Conservation (phyloP, 306 rosid genomes). For the Prunus fruticosa region DNA sequence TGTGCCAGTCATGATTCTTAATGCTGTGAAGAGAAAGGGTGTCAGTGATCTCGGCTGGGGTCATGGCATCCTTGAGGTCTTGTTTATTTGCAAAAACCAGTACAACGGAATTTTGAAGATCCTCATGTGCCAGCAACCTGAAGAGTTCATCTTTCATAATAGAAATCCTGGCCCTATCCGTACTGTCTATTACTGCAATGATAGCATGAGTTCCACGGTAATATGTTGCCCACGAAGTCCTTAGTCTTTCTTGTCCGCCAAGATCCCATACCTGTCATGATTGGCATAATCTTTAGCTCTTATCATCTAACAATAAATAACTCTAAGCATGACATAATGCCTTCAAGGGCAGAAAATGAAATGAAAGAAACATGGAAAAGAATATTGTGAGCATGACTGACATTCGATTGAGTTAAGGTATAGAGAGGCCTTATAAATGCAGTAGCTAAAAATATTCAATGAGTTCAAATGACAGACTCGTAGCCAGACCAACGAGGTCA, state of each 20-base stretch:
- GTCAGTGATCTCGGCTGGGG: constrained; percentile 96
- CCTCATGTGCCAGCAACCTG: constrained; percentile 89
- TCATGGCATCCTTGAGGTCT: constrained; percentile 98
- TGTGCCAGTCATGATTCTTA: constrained; percentile 99
- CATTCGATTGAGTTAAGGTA: not conserved
- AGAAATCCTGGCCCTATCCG: constrained; percentile 85
- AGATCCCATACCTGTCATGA: constrained; percentile 91
- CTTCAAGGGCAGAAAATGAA: not conserved
- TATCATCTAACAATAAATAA: not conserved
- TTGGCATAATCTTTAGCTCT: constrained; percentile 7
- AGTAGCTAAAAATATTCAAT: not conserved
- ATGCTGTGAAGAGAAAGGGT: constrained; percentile 93
- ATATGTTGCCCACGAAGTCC: constrained; percentile 98
- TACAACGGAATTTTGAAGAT: constrained; percentile 75
- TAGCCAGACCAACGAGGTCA: not conserved
- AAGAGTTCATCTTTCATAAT: constrained; percentile 95
- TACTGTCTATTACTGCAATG: constrained; percentile 90
- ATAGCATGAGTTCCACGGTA: constrained; percentile 94
- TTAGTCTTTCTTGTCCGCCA: constrained; percentile 94
- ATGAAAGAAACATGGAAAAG: not conserved
- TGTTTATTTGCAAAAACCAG: constrained; percentile 93
- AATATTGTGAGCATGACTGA: not conserved
- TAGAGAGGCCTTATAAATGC: not conserved
- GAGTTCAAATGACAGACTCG: not conserved
- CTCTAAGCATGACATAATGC: not conserved